Evolutionary conservation across 345 rosid species (phyloP), one percentile per base, ranked within the genome.

Genomic region (Limnanthes douglasii): DNA sequence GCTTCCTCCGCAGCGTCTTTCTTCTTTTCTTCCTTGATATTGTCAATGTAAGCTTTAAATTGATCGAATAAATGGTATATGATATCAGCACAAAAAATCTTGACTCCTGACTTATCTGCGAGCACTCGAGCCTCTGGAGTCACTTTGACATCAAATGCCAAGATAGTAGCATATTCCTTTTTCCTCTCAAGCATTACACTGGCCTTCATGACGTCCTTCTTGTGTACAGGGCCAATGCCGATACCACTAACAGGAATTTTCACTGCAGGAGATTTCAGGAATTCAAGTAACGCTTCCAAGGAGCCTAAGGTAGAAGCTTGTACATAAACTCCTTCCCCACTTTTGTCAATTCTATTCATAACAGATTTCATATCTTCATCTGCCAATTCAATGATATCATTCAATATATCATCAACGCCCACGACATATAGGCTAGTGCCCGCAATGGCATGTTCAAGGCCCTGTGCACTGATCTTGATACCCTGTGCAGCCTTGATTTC

Each of bases 271-370:
- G 98, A 58, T 70, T 77, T 84, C 64, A 90, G 54, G 61, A 68
- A 90, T 46, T 83, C 97, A 43, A 84, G 76, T 60, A 90, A 56
- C 8, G 98, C 98, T 72, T 90, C 95, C 56, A 90, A 61, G 14
- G 95, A 90, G 22, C 98, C 95, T 32, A 84, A 64, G 4, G 98
- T 90, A 11, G 98, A 90, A 25, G 95, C 92, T 64, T 90, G 95
- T 15, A 90, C 98, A 53, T 65, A 80, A 18, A 84, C 95, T 48
- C 95, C 98, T 72, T 77, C 94, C 4, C 94, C 92, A 32, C 75
- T 77, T 64, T 56, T 74, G 54, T 90, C 95, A 13, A 84, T 74
- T 40, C 94, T 72, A 62, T 62, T 80, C 78, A 76, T 57, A 36
- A 83, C 93, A 11, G 90, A 73, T 50, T 65, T 64, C 82, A 84